Percentiles rank a stretch among this genome's conserved stretches.
Evolutionary conservation across 2,329 filamentous ascomycete genomes (phyloP).

Genomic region (Sphaerostilbella broomeana): DNA sequence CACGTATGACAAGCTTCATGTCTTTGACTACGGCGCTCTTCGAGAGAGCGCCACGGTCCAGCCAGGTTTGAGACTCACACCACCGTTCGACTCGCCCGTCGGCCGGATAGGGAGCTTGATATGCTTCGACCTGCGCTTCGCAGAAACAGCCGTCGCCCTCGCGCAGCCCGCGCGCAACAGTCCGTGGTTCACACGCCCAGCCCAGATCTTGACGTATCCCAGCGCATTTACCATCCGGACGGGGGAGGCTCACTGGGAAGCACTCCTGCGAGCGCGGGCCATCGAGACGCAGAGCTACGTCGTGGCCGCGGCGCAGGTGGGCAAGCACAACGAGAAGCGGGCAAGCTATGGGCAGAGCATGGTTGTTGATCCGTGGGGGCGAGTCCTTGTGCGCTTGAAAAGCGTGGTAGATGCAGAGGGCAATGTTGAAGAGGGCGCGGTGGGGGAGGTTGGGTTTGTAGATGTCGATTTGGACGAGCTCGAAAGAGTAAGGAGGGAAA

Average conservation of each 20-base stretch:
- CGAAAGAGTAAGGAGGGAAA: constrained; percentile 42
- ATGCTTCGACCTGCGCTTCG: constrained; percentile 86
- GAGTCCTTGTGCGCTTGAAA: constrained; percentile 58
- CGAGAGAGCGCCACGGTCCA: constrained; percentile 56
- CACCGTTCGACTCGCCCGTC: constrained; percentile 66
- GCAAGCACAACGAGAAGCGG: constrained; percentile 65
- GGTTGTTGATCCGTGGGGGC: constrained; percentile 82
- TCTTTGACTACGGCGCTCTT: constrained; percentile 65
- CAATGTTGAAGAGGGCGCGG: constrained; percentile 34
- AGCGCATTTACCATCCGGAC: constrained; percentile 87
- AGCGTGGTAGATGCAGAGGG: constrained; percentile 42
- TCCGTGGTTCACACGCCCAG: constrained; percentile 33
- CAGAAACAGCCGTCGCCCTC: constrained; percentile 65
- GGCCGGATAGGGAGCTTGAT: constrained; percentile 75
- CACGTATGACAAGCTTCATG: constrained; percentile 79
- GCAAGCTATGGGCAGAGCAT: constrained; percentile 81
- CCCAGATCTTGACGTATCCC: constrained; percentile 77
- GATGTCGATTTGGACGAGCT: constrained; percentile 45
- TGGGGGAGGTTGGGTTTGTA: constrained; percentile 46
- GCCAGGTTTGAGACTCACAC: constrained; percentile 54
- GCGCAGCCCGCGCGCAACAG: constrained; percentile 35
- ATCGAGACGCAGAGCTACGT: constrained; percentile 88
- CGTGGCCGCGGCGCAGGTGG: constrained; percentile 74
- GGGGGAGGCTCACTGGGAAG: constrained; percentile 79
- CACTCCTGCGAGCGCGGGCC: constrained; percentile 69